These are phyloP conservation scores for Cadophora gregata DNA, from an alignment of 2,329 filamentous ascomycete genomes.

Conservation along the genomic window DNA sequence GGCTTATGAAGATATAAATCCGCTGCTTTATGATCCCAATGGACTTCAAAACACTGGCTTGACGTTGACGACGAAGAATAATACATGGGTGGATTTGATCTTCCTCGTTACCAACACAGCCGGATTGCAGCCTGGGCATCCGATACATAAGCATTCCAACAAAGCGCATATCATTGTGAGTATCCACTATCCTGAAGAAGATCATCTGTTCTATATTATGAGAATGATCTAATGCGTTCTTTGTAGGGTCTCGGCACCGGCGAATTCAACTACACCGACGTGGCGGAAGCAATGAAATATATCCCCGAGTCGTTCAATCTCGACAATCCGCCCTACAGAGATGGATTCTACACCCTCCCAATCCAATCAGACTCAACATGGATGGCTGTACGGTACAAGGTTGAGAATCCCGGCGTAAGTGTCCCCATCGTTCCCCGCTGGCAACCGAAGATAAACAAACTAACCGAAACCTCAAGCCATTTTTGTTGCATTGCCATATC, in stretches of 20 bases:
- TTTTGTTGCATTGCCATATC: slow-evolving; percentile 57
- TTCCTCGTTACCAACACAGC: slow-evolving; percentile 42
- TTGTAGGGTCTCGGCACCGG: slow-evolving; percentile 45
- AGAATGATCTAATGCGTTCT: not conserved
- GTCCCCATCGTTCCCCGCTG: not conserved
- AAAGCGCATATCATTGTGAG: slow-evolving; percentile 49
- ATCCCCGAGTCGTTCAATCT: slow-evolving; percentile 52
- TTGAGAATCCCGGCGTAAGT: slow-evolving; percentile 49
- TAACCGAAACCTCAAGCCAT: slow-evolving; percentile 40
- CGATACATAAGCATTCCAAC: slow-evolving; percentile 56
- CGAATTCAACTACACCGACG: slow-evolving; percentile 48
- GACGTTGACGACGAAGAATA: slow-evolving; percentile 45
- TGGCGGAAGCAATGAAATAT: slow-evolving; percentile 48
- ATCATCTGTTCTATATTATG: not conserved
- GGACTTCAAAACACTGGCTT: slow-evolving; percentile 39
- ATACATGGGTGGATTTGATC: slow-evolving; percentile 49
- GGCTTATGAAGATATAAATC: slow-evolving; percentile 43
- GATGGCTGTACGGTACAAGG: slow-evolving; percentile 53
- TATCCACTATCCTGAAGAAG: not conserved
- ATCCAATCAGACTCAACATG: slow-evolving; percentile 42
- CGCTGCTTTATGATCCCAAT: slow-evolving; percentile 45
- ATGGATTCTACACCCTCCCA: slow-evolving; percentile 48
- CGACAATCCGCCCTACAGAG: slow-evolving; percentile 49
- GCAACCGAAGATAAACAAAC: not conserved
- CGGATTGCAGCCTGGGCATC: slow-evolving; percentile 45